Percentiles rank a stretch among this genome's conserved stretches.
Evolutionary conservation across 1,284 basidiomycete species (phyloP).

Genomic region (Chalciporus sp.): DNA sequence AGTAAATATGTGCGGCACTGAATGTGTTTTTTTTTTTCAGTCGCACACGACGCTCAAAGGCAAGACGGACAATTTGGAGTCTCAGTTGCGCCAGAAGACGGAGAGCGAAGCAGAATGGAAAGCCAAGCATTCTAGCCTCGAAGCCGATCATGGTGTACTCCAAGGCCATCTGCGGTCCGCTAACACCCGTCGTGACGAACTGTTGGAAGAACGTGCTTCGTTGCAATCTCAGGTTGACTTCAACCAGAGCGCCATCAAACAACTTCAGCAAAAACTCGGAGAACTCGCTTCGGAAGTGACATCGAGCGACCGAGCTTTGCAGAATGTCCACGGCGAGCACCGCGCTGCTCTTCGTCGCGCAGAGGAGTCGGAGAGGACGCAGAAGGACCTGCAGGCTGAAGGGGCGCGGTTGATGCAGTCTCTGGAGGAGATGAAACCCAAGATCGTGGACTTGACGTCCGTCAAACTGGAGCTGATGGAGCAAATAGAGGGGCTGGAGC

Average conservation of each 20-base stretch:
- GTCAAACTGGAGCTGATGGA: constrained; percentile 69
- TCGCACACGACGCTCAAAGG: constrained; percentile 54
- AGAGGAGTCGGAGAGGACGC: constrained; percentile 71
- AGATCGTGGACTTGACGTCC: constrained; percentile 76
- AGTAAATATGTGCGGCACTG: constrained; percentile 3
- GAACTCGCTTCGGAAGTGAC: constrained; percentile 56
- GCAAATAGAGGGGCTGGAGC: constrained; percentile 56
- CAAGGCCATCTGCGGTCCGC: constrained; percentile 47
- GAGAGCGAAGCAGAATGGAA: constrained; percentile 49
- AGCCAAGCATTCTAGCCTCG: constrained; percentile 47
- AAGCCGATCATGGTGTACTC: constrained; percentile 42
- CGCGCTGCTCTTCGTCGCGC: constrained; percentile 62
- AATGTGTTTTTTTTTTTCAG: constrained; percentile 39
- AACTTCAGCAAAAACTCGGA: constrained; percentile 61
- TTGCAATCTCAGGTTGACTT: constrained; percentile 51
- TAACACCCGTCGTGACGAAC: constrained; percentile 47
- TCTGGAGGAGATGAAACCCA: constrained; percentile 83
- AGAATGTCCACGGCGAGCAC: constrained; percentile 62
- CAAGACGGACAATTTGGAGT: constrained; percentile 59
- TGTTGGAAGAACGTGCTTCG: constrained; percentile 49
- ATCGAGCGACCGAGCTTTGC: constrained; percentile 55
- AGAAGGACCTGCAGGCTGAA: constrained; percentile 71
- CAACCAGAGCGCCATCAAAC: constrained; percentile 46
- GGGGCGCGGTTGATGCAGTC: constrained; percentile 72
- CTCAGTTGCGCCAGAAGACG: constrained; percentile 43